Percentiles rank a stretch among this genome's conserved stretches.
Evolutionary conservation across 2,329 filamentous ascomycete genomes (phyloP).

Genomic region (Xylariaceae sp.): DNA sequence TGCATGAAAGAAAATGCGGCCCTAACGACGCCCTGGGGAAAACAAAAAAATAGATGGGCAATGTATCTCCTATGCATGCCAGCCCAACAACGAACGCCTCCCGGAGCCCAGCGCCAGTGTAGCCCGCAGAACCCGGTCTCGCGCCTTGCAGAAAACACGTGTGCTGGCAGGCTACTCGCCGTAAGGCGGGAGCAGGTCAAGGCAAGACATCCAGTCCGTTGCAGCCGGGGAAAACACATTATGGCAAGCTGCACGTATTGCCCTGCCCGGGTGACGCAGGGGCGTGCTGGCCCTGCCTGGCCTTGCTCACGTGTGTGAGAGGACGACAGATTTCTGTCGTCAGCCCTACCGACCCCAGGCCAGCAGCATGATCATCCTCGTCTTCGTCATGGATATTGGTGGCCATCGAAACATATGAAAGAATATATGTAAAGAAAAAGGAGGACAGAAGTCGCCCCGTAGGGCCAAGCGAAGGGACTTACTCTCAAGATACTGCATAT

Average conservation of each 20-base stretch:
- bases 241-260: slow-evolving; percentile 30
- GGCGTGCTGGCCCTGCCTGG: slow-evolving; percentile 9
- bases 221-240: slow-evolving; percentile 24
- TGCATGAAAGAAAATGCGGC: slow-evolving; percentile 26
- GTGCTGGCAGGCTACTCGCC: slow-evolving; percentile 22
- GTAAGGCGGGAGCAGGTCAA: slow-evolving; percentile 20
- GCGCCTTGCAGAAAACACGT: slow-evolving; percentile 25
- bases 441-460: slow-evolving; percentile 4
- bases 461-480: slow-evolving; percentile 41
- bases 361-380: slow-evolving; percentile 30
- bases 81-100: slow-evolving; percentile 27
- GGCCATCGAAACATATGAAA: slow-evolving; percentile 5
- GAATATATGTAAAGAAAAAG: background rate
- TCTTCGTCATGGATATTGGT: slow-evolving; percentile 28
- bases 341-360: slow-evolving; percentile 30
- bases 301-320: slow-evolving; percentile 30
- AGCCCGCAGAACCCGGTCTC: slow-evolving; percentile 15
- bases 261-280: slow-evolving; percentile 27
- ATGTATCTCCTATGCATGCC: slow-evolving; percentile 31
- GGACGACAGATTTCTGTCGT: slow-evolving; percentile 32
- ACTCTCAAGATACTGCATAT: slow-evolving; percentile 71
- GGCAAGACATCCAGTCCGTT: slow-evolving; percentile 17
- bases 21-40: slow-evolving; percentile 25
- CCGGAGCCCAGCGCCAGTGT: slow-evolving; percentile 17
- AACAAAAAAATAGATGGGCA: slow-evolving; percentile 23